Conservation (phyloP, 2,329 filamentous ascomycete genomes). For the Aspergillus amoenus region DNA sequence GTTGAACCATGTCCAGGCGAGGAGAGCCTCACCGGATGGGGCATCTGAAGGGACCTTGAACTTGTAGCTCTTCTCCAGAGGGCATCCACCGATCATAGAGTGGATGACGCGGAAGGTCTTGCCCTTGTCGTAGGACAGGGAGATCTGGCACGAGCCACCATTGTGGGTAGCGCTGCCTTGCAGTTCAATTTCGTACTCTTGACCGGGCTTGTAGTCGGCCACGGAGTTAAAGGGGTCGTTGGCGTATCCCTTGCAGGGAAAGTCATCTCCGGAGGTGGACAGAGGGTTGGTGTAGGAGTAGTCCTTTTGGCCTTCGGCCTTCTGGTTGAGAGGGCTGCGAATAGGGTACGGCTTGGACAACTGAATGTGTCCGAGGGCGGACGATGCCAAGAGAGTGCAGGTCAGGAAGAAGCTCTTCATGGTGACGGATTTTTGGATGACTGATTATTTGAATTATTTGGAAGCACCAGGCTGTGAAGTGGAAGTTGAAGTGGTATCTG, state of each 20-base stretch:
- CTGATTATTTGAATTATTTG: background rate
- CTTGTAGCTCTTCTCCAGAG: slow-evolving; percentile 54
- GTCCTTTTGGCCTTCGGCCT: slow-evolving; percentile 55
- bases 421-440: background rate
- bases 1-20: slow-evolving; percentile 80
- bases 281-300: slow-evolving; percentile 73
- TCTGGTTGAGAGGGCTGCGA: slow-evolving; percentile 51
- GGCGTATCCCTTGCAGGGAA: slow-evolving; percentile 72
- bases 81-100: slow-evolving; percentile 60
- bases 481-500: background rate
- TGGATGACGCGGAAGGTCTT: slow-evolving; percentile 68
- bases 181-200: slow-evolving; percentile 63
- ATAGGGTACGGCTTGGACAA: slow-evolving; percentile 57
- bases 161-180: slow-evolving; percentile 62
- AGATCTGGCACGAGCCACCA: slow-evolving; percentile 75
- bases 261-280: slow-evolving; percentile 58
- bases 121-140: slow-evolving; percentile 71
- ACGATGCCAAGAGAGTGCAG: slow-evolving; percentile 33
- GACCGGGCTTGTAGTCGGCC: slow-evolving; percentile 63
- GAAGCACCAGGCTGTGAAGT: slow-evolving; percentile 2
- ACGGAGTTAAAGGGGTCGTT: slow-evolving; percentile 53
- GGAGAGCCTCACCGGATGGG: slow-evolving; percentile 60
- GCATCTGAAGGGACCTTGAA: slow-evolving; percentile 68
- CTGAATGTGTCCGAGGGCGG: slow-evolving; percentile 52
- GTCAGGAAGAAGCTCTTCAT: slow-evolving; percentile 36